Percentiles rank a stretch among this genome's conserved stretches.
Conservation (phyloP, 2,329 filamentous ascomycete genomes). For the Diaporthe batatas region DNA sequence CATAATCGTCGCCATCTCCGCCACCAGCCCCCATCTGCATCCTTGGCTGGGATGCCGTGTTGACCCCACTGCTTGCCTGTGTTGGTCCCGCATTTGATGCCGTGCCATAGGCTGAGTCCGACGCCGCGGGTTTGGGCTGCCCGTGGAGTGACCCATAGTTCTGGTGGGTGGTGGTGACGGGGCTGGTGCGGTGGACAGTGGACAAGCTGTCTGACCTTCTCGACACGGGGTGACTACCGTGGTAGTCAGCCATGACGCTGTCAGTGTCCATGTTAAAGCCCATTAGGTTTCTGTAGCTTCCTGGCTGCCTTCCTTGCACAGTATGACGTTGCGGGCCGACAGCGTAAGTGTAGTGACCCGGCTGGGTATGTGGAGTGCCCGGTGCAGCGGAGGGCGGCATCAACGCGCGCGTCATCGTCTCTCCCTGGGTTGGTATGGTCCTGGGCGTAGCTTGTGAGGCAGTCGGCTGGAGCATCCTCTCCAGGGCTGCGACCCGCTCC, state of each 20-base stretch:
- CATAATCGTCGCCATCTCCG: background rate
- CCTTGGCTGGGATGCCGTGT: constrained; percentile 16
- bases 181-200: constrained; percentile 24
- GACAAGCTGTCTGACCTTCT: constrained; percentile 32
- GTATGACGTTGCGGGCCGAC: background rate
- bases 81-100: constrained; percentile 11
- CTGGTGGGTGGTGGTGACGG: constrained; percentile 11
- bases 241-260: constrained; percentile 19
- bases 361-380: constrained; percentile 10
- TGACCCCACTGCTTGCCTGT: background rate
- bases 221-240: background rate
- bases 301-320: background rate
- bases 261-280: constrained; percentile 34
- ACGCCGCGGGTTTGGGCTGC: background rate
- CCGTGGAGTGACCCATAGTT: background rate
- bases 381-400: constrained; percentile 26
- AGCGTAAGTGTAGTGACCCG: constrained; percentile 36
- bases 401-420: constrained; percentile 31
- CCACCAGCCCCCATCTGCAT: constrained; percentile 12
- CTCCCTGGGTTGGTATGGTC: constrained; percentile 30
- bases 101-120: constrained; percentile 33
- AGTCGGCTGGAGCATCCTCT: constrained; percentile 26
- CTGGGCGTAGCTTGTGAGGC: constrained; percentile 31
- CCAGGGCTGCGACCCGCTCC: constrained; percentile 37
- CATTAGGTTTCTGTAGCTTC: constrained; percentile 10